Conservation (phyloP, 2,329 filamentous ascomycete species). For the Endoconidiophora laricicola region DNA sequence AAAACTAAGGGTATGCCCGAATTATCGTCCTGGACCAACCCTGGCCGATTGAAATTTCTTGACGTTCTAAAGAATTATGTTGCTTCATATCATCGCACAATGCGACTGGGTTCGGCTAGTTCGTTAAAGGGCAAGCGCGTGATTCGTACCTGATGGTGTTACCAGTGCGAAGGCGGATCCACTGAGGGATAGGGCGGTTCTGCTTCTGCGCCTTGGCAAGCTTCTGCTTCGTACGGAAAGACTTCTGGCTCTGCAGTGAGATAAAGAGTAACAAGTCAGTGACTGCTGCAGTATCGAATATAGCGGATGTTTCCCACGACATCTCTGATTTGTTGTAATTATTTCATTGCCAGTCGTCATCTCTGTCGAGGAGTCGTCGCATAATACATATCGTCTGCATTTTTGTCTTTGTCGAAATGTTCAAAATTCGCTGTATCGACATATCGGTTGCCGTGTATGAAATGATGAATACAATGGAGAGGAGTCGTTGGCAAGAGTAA, state of each 20-base stretch:
- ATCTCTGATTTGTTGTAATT: too few relatives aligned
- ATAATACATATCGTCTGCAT: background rate
- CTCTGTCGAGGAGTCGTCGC: too few relatives aligned
- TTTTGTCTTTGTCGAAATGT: background rate
- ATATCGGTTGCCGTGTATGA: background rate
- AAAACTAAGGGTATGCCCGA: background rate
- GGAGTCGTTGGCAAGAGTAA: background rate
- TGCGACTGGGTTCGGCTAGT: background rate
- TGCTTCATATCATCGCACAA: background rate
- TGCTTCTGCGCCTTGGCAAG: constrained; percentile 99
- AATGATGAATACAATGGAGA: background rate
- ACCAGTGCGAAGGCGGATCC: constrained; percentile 94
- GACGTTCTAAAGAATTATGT: too few relatives aligned
- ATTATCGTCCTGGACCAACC: background rate
- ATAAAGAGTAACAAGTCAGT: constrained; percentile 12
- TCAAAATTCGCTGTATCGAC: background rate
- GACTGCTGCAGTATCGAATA: constrained; percentile 5
- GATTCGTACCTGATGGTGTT: constrained; percentile 90
- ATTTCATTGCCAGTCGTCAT: too few relatives aligned
- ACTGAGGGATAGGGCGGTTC: constrained; percentile 99
- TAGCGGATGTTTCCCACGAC: too few relatives aligned
- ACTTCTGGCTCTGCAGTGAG: constrained; percentile 77
- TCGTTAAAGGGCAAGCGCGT: background rate
- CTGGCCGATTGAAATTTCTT: background rate
- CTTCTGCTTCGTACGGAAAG: constrained; percentile 99